Percentiles rank a stretch among this genome's conserved stretches.
phyloP scores from a whole-genome alignment of 2,329 filamentous ascomycete genomes.

The Fusarium mundagurra region DNA sequence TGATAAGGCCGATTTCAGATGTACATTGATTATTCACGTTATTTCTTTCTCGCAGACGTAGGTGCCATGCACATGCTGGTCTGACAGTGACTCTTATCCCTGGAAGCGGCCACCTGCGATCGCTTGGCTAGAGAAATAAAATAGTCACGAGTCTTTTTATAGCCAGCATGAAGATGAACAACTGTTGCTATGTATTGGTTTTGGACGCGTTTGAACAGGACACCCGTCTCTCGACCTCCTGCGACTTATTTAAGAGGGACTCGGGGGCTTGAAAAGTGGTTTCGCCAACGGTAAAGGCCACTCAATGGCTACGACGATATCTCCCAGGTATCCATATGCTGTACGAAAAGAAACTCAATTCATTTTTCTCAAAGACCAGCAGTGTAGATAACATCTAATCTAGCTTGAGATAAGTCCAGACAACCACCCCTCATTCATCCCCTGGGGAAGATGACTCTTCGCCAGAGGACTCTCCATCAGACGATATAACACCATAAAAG shows the following conservation, averaged over 20 bases:
- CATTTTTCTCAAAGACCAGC: accelerated
- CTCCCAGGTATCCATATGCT: accelerated
- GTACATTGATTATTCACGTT: accelerated
- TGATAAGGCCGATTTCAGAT: neutral
- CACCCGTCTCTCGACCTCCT: accelerated
- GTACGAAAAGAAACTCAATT: accelerated
- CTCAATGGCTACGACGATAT: neutral
- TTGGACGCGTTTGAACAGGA: neutral
- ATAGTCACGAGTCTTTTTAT: neutral
- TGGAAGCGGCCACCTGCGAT: accelerated
- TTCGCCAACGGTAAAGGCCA: neutral
- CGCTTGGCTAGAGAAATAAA: neutral
- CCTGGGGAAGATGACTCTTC: accelerated
- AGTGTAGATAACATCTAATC: neutral
- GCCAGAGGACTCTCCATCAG: neutral
- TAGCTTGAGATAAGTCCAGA: accelerated
- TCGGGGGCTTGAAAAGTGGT: neutral
- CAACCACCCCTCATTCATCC: neutral
- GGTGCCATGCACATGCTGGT: accelerated
- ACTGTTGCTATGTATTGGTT: neutral
- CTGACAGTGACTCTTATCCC: accelerated
- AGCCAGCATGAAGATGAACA: neutral
- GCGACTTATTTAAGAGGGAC: neutral
- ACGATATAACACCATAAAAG: accelerated
- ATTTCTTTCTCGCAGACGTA: neutral